A percentile compares a stretch with the other conserved stretches of the same genome.
Conservation (phyloP, 192 early-diverging fungal genomes). For the Phycomyces blakesleeanus region DNA sequence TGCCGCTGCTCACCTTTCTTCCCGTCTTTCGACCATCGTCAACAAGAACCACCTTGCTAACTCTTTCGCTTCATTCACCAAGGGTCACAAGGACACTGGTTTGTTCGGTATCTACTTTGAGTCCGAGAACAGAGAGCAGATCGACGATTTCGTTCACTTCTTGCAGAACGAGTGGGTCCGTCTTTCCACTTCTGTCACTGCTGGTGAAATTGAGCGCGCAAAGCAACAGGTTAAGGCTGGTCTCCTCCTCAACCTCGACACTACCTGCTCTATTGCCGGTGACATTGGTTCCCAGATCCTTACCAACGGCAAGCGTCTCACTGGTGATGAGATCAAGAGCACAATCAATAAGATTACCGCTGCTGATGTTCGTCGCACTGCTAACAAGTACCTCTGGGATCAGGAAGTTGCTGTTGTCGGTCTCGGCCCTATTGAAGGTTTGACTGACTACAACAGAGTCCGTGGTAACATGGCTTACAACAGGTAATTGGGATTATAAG, state of each 20-base stretch:
- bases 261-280: constrained; percentile 88
- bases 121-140: constrained; percentile 72
- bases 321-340: constrained; percentile 82
- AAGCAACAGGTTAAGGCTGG: constrained; percentile 97
- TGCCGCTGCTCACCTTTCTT: constrained; percentile 82
- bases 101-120: constrained; percentile 94
- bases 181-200: constrained; percentile 78
- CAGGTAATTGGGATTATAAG: constrained; percentile 35
- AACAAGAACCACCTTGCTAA: constrained; percentile 85
- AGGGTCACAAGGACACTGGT: constrained; percentile 94
- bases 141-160: constrained; percentile 87
- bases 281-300: constrained; percentile 96
- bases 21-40: constrained; percentile 79
- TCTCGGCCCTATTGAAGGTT: constrained; percentile 82
- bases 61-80: constrained; percentile 98
- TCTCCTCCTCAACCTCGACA: constrained; percentile 85
- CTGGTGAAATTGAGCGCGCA: constrained; percentile 92
- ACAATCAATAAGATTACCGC: constrained; percentile 80
- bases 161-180: constrained; percentile 93
- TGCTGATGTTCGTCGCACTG: constrained; percentile 78
- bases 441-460: constrained; percentile 90
- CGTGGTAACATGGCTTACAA: constrained; percentile 80
- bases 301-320: constrained; percentile 84
- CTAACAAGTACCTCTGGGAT: constrained; percentile 88
- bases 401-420: constrained; percentile 73